Conservation (phyloP, 805 yeast species). For the Jamesozyma rosinii region DNA sequence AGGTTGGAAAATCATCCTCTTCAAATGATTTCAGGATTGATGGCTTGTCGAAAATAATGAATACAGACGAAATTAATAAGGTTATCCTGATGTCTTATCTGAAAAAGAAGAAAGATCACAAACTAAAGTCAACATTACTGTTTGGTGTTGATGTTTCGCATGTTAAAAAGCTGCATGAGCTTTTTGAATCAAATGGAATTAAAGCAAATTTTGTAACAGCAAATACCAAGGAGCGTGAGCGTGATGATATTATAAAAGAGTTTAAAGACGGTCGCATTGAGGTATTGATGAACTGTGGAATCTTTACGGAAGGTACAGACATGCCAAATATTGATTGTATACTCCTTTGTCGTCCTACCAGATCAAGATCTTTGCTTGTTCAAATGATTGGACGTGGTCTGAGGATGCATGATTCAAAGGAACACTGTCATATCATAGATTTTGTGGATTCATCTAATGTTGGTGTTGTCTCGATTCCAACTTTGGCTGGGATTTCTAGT, state of each 20-base stretch:
- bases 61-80: slow-evolving; percentile 44
- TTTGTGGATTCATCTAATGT: slow-evolving; percentile 54
- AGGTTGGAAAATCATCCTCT: slow-evolving; percentile 24
- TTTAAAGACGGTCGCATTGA: slow-evolving; percentile 56
- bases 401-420: slow-evolving; percentile 52
- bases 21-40: slow-evolving; percentile 51
- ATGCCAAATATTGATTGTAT: slow-evolving; percentile 81
- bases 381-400: slow-evolving; percentile 93
- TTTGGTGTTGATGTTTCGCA: slow-evolving; percentile 74
- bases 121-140: slow-evolving; percentile 51
- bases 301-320: slow-evolving; percentile 92
- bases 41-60: slow-evolving; percentile 46
- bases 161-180: slow-evolving; percentile 42
- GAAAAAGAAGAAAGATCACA: slow-evolving; percentile 33
- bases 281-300: slow-evolving; percentile 78
- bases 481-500: slow-evolving; percentile 33
- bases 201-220: slow-evolving; percentile 68
- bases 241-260: slow-evolving; percentile 44
- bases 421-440: slow-evolving; percentile 65
- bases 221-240: slow-evolving; percentile 42
- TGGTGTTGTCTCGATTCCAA: slow-evolving; percentile 49
- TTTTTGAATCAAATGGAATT: slow-evolving; percentile 51
- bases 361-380: slow-evolving; percentile 56
- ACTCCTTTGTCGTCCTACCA: slow-evolving; percentile 71
- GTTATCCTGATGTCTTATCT: slow-evolving; percentile 47